Evolutionary conservation across 2,329 filamentous ascomycete species (phyloP).

Genomic region (Allantophomopsis lycopodina): DNA sequence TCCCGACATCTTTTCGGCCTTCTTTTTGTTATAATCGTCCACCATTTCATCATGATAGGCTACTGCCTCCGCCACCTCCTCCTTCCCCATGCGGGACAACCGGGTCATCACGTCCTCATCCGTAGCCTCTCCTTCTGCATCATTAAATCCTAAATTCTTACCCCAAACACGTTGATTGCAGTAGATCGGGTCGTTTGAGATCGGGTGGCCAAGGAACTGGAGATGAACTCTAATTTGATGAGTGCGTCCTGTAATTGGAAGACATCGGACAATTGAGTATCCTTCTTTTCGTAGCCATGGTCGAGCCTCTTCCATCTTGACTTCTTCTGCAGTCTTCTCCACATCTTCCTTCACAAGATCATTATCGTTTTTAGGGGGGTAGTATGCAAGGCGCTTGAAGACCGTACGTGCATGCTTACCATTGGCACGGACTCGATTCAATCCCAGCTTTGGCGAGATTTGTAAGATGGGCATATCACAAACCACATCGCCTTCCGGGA

Average conservation of each 20-base stretch:
- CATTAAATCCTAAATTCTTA: slow-evolving; percentile 54
- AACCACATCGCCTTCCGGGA: slow-evolving; percentile 80
- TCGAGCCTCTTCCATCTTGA: slow-evolving; percentile 11
- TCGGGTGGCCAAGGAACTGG: slow-evolving; percentile 87
- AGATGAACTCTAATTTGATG: slow-evolving; percentile 93
- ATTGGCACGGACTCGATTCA: slow-evolving; percentile 88
- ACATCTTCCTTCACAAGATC: slow-evolving; percentile 7
- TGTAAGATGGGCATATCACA: slow-evolving; percentile 90
- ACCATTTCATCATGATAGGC: slow-evolving; percentile 93
- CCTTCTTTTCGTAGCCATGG: slow-evolving; percentile 48
- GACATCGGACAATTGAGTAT: slow-evolving; percentile 89
- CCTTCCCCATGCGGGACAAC: slow-evolving; percentile 83
- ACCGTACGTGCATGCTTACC: slow-evolving; percentile 84
- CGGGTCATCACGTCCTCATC: slow-evolving; percentile 86
- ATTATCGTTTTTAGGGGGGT: slow-evolving; percentile 36
- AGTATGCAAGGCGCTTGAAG: slow-evolving; percentile 88
- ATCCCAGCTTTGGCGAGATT: slow-evolving; percentile 86
- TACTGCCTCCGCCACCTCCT: slow-evolving; percentile 79
- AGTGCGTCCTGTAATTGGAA: slow-evolving; percentile 85
- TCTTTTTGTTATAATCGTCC: slow-evolving; percentile 75
- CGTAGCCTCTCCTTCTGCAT: slow-evolving; percentile 54
- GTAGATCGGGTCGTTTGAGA: slow-evolving; percentile 96
- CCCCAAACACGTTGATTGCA: slow-evolving; percentile 91
- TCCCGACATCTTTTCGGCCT: slow-evolving; percentile 89
- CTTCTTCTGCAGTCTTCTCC: slow-evolving; percentile 6